phyloP scores from a whole-genome alignment of 305 asterid species.

The Fraxinus sp. region DNA sequence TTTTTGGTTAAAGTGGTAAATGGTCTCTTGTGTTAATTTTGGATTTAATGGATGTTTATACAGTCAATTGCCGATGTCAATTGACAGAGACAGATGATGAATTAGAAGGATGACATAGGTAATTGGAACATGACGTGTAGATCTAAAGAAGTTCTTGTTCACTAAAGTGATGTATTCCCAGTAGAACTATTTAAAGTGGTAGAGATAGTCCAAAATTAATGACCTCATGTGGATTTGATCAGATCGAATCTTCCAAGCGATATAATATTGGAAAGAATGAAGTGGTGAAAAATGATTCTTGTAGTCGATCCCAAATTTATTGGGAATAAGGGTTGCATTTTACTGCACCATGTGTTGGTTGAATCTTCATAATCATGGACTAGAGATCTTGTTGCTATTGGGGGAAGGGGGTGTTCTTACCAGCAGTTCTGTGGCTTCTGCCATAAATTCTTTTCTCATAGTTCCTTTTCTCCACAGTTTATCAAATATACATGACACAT shows the following conservation, averaged over 20 bases:
- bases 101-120: not conserved
- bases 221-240: not conserved
- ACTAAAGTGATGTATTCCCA: not conserved
- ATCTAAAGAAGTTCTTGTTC: not conserved
- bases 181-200: not conserved
- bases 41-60: not conserved
- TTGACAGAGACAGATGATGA: not conserved
- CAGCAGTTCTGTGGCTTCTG: not conserved
- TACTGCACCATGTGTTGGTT: not conserved
- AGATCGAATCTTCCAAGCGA: not conserved
- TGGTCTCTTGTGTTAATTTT: not conserved
- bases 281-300: not conserved
- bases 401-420: constrained; percentile 1
- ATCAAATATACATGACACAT: not conserved
- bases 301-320: not conserved
- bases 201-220: not conserved
- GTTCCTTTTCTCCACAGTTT: not conserved
- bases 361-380: constrained; percentile 3
- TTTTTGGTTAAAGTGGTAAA: not conserved
- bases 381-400: constrained; percentile 17
- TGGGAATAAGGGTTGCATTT: not conserved
- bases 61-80: not conserved
- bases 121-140: not conserved
- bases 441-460: not conserved
- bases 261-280: not conserved